These are phyloP conservation scores for Pythium dissotocum DNA, from an alignment of 352 stramenopile species.

Conservation along the genomic window DNA sequence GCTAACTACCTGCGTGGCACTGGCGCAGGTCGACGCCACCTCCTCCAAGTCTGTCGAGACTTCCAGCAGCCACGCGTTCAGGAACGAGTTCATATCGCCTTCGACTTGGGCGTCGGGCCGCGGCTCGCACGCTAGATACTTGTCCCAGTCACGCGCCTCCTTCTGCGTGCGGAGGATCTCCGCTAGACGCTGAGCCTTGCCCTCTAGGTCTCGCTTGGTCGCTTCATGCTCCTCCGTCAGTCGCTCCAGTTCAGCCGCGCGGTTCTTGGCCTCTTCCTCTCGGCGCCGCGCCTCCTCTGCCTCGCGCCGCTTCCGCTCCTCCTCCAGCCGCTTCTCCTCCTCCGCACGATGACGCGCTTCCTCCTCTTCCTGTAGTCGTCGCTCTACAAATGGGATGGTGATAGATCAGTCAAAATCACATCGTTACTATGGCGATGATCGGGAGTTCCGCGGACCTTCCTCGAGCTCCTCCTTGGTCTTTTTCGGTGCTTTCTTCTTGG, in stretches of 20 bases:
- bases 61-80: conserved; percentile 77
- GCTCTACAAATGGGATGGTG: conserved; percentile 33
- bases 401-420: not conserved
- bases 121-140: conserved; percentile 71
- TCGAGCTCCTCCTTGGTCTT: conserved; percentile 84
- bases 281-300: conserved; percentile 56
- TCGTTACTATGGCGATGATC: not conserved
- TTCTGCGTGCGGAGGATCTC: conserved; percentile 66
- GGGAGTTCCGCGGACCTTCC: conserved; percentile 35
- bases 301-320: conserved; percentile 62
- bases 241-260: conserved; percentile 63
- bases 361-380: conserved; percentile 70
- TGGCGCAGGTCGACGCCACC: conserved; percentile 51
- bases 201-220: conserved; percentile 51
- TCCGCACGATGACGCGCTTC: conserved; percentile 57
- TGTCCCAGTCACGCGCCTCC: conserved; percentile 64
- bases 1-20: conserved; percentile 58
- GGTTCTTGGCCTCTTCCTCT: conserved; percentile 65
- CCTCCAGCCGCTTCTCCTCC: conserved; percentile 71
- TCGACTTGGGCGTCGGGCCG: conserved; percentile 68
- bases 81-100: conserved; percentile 80
- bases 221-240: conserved; percentile 54
- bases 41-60: conserved; percentile 46
- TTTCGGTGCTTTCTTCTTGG: conserved; percentile 83
- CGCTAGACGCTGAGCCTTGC: conserved; percentile 56